Percentiles rank a stretch among this genome's conserved stretches.
phyloP scores from a whole-genome alignment of 495 filamentous ascomycete genomes.

The Letharia columbiana region DNA sequence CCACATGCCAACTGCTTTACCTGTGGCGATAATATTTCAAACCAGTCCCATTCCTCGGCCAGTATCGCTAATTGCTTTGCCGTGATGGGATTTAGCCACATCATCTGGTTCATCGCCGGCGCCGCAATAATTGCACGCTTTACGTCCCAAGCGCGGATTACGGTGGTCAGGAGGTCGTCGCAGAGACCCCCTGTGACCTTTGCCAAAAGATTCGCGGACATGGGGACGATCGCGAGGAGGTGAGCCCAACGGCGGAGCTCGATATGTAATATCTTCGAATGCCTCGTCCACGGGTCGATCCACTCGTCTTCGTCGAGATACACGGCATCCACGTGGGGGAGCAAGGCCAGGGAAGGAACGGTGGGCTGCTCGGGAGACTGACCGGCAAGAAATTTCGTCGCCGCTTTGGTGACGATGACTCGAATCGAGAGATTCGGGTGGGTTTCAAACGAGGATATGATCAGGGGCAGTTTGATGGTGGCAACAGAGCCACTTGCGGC shows the following conservation, averaged over 20 bases:
- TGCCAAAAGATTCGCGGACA: constrained; percentile 70
- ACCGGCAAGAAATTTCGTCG: constrained; percentile 58
- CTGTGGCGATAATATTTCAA: constrained; percentile 58
- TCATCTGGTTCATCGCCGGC: neutral
- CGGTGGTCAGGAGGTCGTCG: constrained; percentile 58
- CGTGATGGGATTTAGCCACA: neutral
- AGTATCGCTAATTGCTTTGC: neutral
- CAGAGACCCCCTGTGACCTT: constrained; percentile 62
- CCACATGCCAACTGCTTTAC: constrained; percentile 73
- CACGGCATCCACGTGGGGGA: neutral
- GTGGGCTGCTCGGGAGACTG: constrained; percentile 50
- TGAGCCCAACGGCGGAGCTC: constrained; percentile 73
- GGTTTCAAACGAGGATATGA: constrained; percentile 50
- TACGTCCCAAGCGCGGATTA: constrained; percentile 80
- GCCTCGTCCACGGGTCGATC: constrained; percentile 35
- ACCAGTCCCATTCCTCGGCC: constrained; percentile 48
- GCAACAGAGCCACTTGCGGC: constrained; percentile 71
- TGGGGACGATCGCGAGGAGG: constrained; percentile 67
- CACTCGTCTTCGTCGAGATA: neutral
- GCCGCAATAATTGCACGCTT: constrained; percentile 29
- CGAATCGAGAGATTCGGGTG: constrained; percentile 60
- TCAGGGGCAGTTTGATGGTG: constrained; percentile 77
- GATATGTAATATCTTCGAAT: constrained; percentile 63
- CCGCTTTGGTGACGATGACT: constrained; percentile 62
- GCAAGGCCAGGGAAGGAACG: neutral